Evolutionary conservation across 2,329 filamentous ascomycete species (phyloP), one percentile per base, ranked within the genome.

Genomic region (Lecanosticta acicola): DNA sequence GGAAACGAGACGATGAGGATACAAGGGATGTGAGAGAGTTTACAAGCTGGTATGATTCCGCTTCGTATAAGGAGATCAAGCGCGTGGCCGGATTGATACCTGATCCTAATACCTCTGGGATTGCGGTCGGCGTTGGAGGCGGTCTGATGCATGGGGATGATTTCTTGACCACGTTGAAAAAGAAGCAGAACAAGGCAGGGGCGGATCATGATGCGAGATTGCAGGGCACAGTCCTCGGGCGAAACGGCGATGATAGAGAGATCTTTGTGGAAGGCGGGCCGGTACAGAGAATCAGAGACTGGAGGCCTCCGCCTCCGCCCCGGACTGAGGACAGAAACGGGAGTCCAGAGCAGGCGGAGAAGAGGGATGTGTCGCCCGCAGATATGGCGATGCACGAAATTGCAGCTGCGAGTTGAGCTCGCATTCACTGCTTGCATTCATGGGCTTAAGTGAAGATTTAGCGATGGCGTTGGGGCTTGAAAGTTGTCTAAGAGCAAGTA

Each of bases 111-210:
- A 69, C 75, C 55, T 68, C 70, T 10, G 74, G 74, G 13, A 71
- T 76, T 29, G 70, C 51, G n/a, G 55, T 63, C 13, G 64, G 60
- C 8, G 62, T 62, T 59, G 48, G 71, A 66, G 56, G 65, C 1
- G 55, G 64, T 46, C 63, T 58, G 59, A 60, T 59, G 45, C 56
- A 69, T 50, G 66, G 66, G 58, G 71, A 74, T 54, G 72, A 75
- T 49, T 74, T 73, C 49, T 50, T 75, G 41, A 72, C 66, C 16
- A 66, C 82, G 3, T 71, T 97, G 34, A 96, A 94, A 68, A 93
- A 90, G 69, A 95, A 94, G 63, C 87, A 94, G 66, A 89, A 84
- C 69, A 94, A 93, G 59, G 86, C 85, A 18, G 56, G 52, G 8
- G 88, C 94, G 60, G 24, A 29, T 29, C 24, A 29, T 29, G 89